These are phyloP conservation scores for Diaporthe batatas DNA, from an alignment of 2,329 filamentous ascomycete genomes.

Conservation along the genomic window DNA sequence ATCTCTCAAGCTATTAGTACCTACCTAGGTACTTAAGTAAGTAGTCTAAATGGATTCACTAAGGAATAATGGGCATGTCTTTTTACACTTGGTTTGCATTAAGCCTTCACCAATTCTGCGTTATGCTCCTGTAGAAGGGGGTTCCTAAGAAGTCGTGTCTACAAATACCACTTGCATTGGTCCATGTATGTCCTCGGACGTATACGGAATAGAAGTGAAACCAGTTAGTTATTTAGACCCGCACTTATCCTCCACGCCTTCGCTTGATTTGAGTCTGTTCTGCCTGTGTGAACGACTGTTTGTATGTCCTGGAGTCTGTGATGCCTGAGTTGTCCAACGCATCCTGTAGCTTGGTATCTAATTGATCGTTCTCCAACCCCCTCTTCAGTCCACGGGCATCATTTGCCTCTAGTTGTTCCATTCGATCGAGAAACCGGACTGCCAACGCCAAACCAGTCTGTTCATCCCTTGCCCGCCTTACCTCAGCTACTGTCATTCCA, in stretches of 20 bases:
- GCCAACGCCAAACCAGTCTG: background rate
- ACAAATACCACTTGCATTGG: no score
- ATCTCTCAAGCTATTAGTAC: no score
- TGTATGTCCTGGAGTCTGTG: background rate
- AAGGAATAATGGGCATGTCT: no score
- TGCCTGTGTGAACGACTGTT: background rate
- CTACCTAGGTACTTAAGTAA: no score
- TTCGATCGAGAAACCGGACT: background rate
- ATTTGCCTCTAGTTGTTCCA: conserved; percentile 9
- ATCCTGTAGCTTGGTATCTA: background rate
- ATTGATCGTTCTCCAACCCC: background rate
- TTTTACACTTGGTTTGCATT: no score
- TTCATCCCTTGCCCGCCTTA: background rate
- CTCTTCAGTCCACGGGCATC: background rate
- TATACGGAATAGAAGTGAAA: no score
- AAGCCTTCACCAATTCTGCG: no score
- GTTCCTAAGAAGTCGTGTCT: no score
- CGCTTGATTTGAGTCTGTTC: background rate
- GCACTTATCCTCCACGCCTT: background rate
- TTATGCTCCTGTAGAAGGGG: no score
- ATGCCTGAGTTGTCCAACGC: background rate
- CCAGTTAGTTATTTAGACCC: no score
- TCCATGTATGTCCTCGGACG: no score
- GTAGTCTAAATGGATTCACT: no score
- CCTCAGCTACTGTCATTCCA: background rate